Evolutionary conservation across 179 eudicot species (phyloP), one percentile per base, ranked within the genome.

Genomic region (Beta lomatogona): DNA sequence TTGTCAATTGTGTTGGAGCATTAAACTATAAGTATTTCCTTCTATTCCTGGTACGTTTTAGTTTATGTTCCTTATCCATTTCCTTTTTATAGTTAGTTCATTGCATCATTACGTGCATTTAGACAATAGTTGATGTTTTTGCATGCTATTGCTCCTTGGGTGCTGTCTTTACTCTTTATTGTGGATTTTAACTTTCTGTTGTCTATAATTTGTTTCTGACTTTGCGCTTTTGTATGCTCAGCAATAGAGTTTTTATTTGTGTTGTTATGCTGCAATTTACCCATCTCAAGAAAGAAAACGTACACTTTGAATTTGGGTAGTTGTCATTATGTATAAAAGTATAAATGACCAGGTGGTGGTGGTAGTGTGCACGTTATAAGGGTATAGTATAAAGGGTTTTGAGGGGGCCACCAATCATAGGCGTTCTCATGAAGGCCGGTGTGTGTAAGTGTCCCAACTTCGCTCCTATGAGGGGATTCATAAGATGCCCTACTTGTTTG

Each of bases 1-100:
- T 96, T 75, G 99, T 96, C 75, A 96, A 96, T 81, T 96, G 99
- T 81, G 99, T 96, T 53, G 99, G 99, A 69, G 98, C 99, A 81
- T 87, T 93, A 82, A 96, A 96, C 84, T 96, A 96, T 86, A 96
- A 96, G 86, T 90, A 92, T 83, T 96, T 96, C 91, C 97, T 96
- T 85, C 98, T 96, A 84, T 96, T 96, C 91, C 87, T 96, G 97
- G 99, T 94, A 91, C 65, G 88, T 70, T 44, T 44, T 41, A 52
- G 19, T 18, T 64, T 75, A 6, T 77, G 12, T 16, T 58, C 48
- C 58, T 72, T 65, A 46, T 58, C 14, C 61, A 13, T 61, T 18
- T 79, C 59, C 55, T 50, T 21, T 78, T 31, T 46, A 4, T 36
- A 41, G 7, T 36, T 44, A 15, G 28, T 55, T 41, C 48, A 15